These are phyloP conservation scores for Sporothrix inflata DNA, from an alignment of 2,329 filamentous ascomycete genomes.

Conservation along the genomic window DNA sequence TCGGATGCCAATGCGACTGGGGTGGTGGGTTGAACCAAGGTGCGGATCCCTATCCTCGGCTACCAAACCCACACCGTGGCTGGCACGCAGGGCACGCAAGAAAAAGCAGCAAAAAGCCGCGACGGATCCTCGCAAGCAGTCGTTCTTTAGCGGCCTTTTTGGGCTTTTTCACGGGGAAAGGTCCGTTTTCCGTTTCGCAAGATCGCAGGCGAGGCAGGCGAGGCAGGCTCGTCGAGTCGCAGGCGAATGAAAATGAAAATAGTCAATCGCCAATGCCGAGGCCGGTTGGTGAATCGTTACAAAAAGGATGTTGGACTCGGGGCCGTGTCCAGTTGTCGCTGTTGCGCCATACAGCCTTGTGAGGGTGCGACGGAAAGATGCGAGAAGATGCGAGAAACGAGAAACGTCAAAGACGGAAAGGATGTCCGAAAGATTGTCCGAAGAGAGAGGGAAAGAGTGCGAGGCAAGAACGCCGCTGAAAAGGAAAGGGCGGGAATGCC, in stretches of 20 bases:
- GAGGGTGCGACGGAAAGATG: not conserved
- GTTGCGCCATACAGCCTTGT: conserved; percentile 17
- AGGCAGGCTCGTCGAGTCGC: not conserved
- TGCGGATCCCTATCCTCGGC: conserved; percentile 26
- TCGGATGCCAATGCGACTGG: conserved; percentile 21
- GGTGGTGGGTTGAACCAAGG: conserved; percentile 2
- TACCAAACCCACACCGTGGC: conserved; percentile 17
- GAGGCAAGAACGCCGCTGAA: not conserved
- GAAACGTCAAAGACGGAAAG: not conserved
- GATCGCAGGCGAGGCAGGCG: not conserved
- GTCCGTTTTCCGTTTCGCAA: not conserved
- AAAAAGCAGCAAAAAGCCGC: not conserved
- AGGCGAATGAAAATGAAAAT: not conserved
- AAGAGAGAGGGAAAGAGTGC: not conserved
- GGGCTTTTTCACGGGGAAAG: not conserved
- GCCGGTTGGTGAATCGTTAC: conserved; percentile 17
- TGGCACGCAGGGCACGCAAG: not conserved
- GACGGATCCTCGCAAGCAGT: not conserved
- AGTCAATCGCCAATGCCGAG: not conserved
- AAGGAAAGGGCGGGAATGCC: conserved; percentile 2
- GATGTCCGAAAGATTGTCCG: not conserved
- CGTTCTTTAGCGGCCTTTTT: not conserved
- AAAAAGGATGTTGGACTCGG: not conserved
- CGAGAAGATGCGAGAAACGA: not conserved
- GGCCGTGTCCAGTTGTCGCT: not conserved